Base-by-base conservation (phyloP, 257 asterid genomes). In the Rhazya stricta region DNA sequence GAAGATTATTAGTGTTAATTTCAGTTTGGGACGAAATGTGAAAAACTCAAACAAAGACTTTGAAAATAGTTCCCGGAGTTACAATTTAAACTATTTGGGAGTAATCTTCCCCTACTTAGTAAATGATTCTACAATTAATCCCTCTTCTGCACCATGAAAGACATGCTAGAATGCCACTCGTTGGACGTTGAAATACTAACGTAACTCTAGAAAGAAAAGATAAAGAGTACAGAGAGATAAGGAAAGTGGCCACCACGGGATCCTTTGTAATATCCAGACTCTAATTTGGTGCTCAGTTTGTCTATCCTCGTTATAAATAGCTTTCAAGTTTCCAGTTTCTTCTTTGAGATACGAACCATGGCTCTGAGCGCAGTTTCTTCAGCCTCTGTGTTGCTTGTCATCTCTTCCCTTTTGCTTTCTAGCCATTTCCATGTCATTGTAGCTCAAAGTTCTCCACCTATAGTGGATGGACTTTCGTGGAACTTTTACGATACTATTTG, bases 381-480 rank as follows among this genome's bases (percentile, higher is more conserved):
- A n/a, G 54, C n/a, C 71, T 51, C 60, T 65, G 3, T 58, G 34
- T 67, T 72, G 6, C 8, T 79, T 15, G 19, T 82, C 50, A 65
- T 62, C 41, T 67, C 57, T 19, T 41, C 60, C 25, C 50, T 46
- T 37, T 73, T 75, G 0, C n/a, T 75, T n/a, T 61, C 37, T 23
- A 46, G n/a, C 58, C 39, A 69, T 71, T 56, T 78, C 57, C 56
- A 73, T 45, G 67, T 46, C 3, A 65, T 50, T 29, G 25, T 27
- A 69, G 82, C 86, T 60, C 80, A 79, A 69, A 56, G 62, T 30
- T 56, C 62, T 58, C 86, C 76, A 57, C 84, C 84, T 34, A 36
- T 79, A 42, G 84, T 76, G 0, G 65, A 57, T 16, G 86, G 86
- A 45, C 79, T 81, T 48, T 81, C 85, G 19, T 78, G 51, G 68